These are phyloP conservation scores for Microcyclospora tardicrescens DNA, from an alignment of 2,329 filamentous ascomycete genomes.

Conservation along the genomic window DNA sequence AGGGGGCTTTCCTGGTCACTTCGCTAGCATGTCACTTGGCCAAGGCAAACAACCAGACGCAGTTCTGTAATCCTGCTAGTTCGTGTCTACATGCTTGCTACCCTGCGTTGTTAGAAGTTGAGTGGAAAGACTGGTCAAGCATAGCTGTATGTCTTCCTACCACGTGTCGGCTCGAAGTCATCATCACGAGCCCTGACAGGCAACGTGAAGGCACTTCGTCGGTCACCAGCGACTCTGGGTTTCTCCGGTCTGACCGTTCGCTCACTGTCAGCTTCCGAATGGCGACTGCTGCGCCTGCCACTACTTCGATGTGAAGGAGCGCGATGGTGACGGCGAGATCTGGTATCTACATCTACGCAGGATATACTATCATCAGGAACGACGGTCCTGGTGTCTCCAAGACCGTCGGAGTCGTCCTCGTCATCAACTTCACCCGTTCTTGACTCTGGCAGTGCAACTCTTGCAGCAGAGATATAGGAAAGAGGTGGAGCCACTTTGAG, in stretches of 20 bases:
- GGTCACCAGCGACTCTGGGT: constrained; percentile 5
- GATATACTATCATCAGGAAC: constrained; percentile 37
- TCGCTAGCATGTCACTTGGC: no score
- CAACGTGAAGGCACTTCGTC: constrained; percentile 22
- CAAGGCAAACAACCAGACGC: no score
- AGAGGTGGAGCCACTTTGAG: constrained; percentile 1
- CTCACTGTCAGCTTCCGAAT: constrained; percentile 12
- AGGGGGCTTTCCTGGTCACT: no score
- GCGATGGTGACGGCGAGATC: constrained; percentile 25
- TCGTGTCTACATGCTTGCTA: no score
- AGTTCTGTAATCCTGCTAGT: no score
- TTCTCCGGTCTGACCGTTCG: constrained; percentile 15
- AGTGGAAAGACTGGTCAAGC: no score
- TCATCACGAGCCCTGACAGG: constrained; percentile 11
- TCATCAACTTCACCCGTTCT: constrained; percentile 4
- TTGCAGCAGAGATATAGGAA: constrained; percentile 7
- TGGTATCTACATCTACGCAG: constrained; percentile 19
- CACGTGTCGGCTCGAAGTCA: no score
- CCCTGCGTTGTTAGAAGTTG: no score
- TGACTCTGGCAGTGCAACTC: constrained; percentile 7
- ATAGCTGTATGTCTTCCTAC: no score
- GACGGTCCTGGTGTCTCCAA: constrained; percentile 32
- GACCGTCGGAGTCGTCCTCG: constrained; percentile 23
- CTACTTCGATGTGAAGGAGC: no score
- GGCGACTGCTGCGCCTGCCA: constrained; percentile 3